A percentile compares a stretch with the other conserved stretches of the same genome.
Conservation (phyloP, 331 rosid species). For the Rosa hybrid region DNA sequence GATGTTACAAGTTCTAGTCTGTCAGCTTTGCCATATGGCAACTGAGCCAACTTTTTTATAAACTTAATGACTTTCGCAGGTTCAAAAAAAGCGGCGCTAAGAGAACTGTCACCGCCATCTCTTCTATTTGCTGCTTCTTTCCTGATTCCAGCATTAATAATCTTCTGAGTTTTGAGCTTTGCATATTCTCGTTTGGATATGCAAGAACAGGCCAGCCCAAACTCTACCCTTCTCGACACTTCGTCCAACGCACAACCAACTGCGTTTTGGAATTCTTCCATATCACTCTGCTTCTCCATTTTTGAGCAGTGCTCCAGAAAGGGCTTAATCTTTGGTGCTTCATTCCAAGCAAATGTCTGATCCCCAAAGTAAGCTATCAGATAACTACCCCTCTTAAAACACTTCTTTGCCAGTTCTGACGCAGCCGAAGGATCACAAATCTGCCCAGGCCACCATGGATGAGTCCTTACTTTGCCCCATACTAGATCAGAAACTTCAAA, state of each 20-base stretch:
- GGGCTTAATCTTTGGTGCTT: slow-evolving; percentile 60
- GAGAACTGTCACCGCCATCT: slow-evolving; percentile 54
- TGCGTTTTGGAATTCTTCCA: slow-evolving; percentile 53
- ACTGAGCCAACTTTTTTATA: slow-evolving; percentile 51
- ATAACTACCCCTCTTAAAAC: slow-evolving; percentile 48
- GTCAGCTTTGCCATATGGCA: slow-evolving; percentile 41
- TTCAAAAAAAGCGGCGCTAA: slow-evolving; percentile 50
- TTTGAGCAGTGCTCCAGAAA: slow-evolving; percentile 57
- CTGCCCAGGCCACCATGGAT: slow-evolving; percentile 99
- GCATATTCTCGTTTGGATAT: slow-evolving; percentile 43
- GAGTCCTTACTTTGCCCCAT: slow-evolving; percentile 85
- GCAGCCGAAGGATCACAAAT: slow-evolving; percentile 70
- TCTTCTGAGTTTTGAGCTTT: slow-evolving; percentile 47
- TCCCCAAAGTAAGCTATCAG: slow-evolving; percentile 83
- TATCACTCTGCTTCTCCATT: slow-evolving; percentile 61
- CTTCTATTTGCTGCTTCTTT: slow-evolving; percentile 48
- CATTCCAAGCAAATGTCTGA: slow-evolving; percentile 81
- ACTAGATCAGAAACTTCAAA: slow-evolving; percentile 59
- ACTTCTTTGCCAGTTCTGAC: slow-evolving; percentile 63
- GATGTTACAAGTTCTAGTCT: slow-evolving; percentile 49
- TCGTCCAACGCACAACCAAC: slow-evolving; percentile 72
- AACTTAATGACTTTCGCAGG: slow-evolving; percentile 52
- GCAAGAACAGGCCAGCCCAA: slow-evolving; percentile 74
- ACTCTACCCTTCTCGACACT: slow-evolving; percentile 71
- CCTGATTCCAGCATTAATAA: slow-evolving; percentile 54